Base-by-base conservation (phyloP, 371 early-diverging fungal genomes). In the Basidiobolus heterosporus region DNA sequence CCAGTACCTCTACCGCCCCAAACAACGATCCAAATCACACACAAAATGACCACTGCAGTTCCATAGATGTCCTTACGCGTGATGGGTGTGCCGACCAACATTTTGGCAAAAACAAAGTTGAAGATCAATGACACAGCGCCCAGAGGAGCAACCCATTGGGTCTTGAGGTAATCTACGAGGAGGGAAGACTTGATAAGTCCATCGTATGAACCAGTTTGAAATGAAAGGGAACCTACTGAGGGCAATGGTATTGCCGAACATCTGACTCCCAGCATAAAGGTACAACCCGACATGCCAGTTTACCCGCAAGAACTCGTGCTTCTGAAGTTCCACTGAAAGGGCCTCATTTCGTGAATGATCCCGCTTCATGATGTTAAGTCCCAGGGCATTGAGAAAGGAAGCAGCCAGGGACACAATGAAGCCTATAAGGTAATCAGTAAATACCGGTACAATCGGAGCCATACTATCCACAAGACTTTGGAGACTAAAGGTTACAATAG, bases 81-180 rank as follows among this genome's bases (percentile, higher is more conserved):
- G 41, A 80, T 80, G 35, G 65, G 66, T 4, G 77, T 77, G 38
- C 73, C 74, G 13, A 80, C 81, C 30, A 80, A 59, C 44, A 75
- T 62, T 58, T 72, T 71, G 22, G 81, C 81, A 59, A 80, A 75
- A 11, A 80, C 48, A 54, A 77, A 78, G 55, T 80, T 80, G 57
- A 75, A 78, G 47, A 80, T 75, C 22, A 80, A 59, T 9, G 81
- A 75, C 15, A 74, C 69, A 37, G 77, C 69, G n/a, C 77, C 76
- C 38, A 80, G 55, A 20, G 81, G 77, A 38, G 81, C 81, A 19
- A 78, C 78, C 78, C 78, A 76, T 61, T 77, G 77, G 14, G 78
- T 73, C 55, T 78, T 76, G 37, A 80, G 62, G 53, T 69, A 76
- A 54, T 80, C 19, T 13, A 30, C 30, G 30, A 9, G 30, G 30